Evolutionary conservation across 176 grass and related monocot species (phyloP).

Genomic region (Carex cristatella): DNA sequence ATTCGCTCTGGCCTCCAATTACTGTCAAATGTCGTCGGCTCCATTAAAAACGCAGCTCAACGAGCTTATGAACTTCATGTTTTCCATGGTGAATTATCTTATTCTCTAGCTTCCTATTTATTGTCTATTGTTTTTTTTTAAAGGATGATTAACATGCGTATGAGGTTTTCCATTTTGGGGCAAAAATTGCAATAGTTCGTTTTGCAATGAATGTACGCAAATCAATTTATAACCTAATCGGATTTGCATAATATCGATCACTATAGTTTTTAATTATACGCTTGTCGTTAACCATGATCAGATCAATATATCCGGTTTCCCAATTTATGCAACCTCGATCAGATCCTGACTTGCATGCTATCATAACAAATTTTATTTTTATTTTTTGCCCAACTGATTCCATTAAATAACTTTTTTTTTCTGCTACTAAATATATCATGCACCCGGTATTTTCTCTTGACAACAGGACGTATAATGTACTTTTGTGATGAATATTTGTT

Average conservation of each 20-base stretch:
- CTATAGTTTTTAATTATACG: background rate
- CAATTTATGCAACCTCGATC: background rate
- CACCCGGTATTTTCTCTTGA: no score
- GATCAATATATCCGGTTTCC: background rate
- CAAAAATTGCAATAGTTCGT: background rate
- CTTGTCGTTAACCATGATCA: background rate
- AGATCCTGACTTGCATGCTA: background rate
- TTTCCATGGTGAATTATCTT: conserved; percentile 22
- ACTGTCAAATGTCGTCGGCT: conserved; percentile 34
- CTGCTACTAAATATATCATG: background rate
- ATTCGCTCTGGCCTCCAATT: background rate
- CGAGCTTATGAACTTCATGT: conserved; percentile 46
- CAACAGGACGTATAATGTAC: background rate
- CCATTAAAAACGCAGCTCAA: conserved; percentile 45
- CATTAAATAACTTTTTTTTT: background rate
- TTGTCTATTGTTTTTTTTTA: background rate
- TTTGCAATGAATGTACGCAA: background rate
- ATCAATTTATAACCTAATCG: background rate
- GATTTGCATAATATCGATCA: background rate
- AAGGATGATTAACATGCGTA: background rate
- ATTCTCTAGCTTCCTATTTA: background rate
- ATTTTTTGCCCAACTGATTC: background rate
- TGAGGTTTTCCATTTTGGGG: background rate
- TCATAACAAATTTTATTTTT: background rate
- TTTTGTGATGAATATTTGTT: background rate